These are phyloP conservation scores for Geopyxis carbonaria DNA, from an alignment of 495 filamentous ascomycete genomes.

Conservation along the genomic window DNA sequence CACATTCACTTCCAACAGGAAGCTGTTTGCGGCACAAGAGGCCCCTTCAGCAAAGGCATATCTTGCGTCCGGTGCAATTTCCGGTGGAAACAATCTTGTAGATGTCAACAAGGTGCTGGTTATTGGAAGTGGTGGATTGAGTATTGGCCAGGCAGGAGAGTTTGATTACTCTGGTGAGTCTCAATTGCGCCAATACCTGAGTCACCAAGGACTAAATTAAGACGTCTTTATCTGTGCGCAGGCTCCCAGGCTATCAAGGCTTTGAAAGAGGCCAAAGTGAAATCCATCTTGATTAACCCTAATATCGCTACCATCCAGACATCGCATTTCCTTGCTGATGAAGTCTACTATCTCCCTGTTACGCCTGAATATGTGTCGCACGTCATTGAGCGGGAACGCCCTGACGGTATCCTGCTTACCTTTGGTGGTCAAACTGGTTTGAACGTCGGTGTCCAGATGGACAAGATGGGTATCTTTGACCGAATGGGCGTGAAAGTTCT, in stretches of 20 bases:
- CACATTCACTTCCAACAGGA: constrained; percentile 22
- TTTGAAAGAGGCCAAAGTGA: constrained; percentile 91
- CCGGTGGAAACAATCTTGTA: constrained; percentile 50
- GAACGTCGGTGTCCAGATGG: constrained; percentile 93
- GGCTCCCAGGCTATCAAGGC: constrained; percentile 93
- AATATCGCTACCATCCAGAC: constrained; percentile 99
- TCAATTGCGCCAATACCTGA: no score
- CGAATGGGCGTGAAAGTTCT: constrained; percentile 87
- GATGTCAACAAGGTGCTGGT: constrained; percentile 98
- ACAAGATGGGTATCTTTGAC: constrained; percentile 88
- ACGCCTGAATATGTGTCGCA: constrained; percentile 92
- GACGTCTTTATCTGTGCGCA: constrained; percentile 30
- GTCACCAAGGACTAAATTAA: constrained; percentile 1
- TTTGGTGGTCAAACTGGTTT: constrained; percentile 95
- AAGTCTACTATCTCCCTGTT: constrained; percentile 96
- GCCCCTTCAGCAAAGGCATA: constrained; percentile 78
- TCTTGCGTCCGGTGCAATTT: constrained; percentile 67
- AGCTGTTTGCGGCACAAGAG: constrained; percentile 33
- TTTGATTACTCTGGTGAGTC: constrained; percentile 90
- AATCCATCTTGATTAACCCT: constrained; percentile 91
- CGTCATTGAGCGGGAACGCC: constrained; percentile 85
- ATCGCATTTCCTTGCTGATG: constrained; percentile 84
- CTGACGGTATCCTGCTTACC: constrained; percentile 92
- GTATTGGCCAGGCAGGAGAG: constrained; percentile 96
- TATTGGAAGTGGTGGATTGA: constrained; percentile 85